Percentiles rank a stretch among this genome's conserved stretches.
phyloP scores from a whole-genome alignment of 2,329 filamentous ascomycete species.

The Cladosporium sp. region DNA sequence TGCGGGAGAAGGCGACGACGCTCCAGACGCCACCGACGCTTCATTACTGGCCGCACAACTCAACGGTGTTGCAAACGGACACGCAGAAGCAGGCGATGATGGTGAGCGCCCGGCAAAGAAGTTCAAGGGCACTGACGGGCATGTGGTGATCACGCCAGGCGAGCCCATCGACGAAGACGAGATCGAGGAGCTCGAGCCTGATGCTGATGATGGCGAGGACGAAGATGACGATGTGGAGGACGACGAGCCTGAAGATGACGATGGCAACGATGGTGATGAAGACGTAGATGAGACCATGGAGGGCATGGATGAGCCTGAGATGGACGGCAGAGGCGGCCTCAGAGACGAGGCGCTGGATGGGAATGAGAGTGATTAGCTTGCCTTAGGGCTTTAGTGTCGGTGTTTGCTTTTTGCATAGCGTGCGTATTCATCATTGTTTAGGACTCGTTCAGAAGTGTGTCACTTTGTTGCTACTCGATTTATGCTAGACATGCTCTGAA shows the following conservation, averaged over 20 bases:
- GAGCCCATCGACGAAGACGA: conserved; percentile 52
- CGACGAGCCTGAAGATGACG: conserved; percentile 50
- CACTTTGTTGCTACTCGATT: too few species aligned
- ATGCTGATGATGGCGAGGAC: conserved; percentile 47
- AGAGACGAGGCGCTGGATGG: conserved; percentile 39
- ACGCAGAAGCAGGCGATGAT: conserved; percentile 41
- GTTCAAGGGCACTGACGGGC: conserved; percentile 48
- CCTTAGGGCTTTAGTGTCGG: neutral
- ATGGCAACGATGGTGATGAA: conserved; percentile 25
- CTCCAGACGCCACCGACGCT: conserved; percentile 34
- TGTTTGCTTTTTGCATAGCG: conserved; percentile 16
- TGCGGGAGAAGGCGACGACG: conserved; percentile 36
- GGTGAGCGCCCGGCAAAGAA: conserved; percentile 54
- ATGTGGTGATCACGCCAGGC: conserved; percentile 31
- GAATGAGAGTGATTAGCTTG: conserved; percentile 20
- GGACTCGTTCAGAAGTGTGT: too few species aligned
- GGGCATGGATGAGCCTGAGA: conserved; percentile 63
- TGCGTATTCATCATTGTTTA: neutral
- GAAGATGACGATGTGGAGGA: conserved; percentile 55
- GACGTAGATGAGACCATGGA: conserved; percentile 52
- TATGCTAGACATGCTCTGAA: neutral
- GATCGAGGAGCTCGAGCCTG: conserved; percentile 52
- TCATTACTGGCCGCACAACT: conserved; percentile 23
- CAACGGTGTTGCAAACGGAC: conserved; percentile 27
- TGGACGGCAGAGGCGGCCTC: conserved; percentile 57